Percentiles rank a stretch among this genome's conserved stretches.
phyloP scores from a whole-genome alignment of 345 rosid species.

The Hevea brasiliensis region DNA sequence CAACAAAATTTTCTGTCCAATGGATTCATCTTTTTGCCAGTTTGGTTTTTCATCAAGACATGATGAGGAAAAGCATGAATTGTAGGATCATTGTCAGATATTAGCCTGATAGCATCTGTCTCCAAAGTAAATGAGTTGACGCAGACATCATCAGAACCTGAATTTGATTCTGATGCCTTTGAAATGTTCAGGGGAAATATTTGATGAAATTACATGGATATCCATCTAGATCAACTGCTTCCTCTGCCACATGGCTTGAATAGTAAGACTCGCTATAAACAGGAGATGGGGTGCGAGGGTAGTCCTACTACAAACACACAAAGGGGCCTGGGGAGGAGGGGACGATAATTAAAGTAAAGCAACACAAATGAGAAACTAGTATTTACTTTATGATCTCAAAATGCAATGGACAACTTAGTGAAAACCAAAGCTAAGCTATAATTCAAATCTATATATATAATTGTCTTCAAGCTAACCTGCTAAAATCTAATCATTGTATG shows the following conservation, averaged over 20 bases:
- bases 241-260: constrained; percentile 60
- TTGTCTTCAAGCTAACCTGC: background rate
- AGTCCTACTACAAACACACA: constrained; percentile 53
- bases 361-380: background rate
- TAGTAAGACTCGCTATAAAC: constrained; percentile 73
- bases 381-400: background rate
- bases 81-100: constrained; percentile 46
- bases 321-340: constrained; percentile 19
- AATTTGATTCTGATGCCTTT: constrained; percentile 44
- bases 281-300: constrained; percentile 73
- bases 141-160: constrained; percentile 42
- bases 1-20: no score
- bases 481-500: background rate
- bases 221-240: constrained; percentile 47
- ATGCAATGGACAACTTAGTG: background rate
- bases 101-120: constrained; percentile 43
- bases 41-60: constrained; percentile 33
- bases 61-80: constrained; percentile 34
- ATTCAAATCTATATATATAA: background rate
- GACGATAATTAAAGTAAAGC: background rate
- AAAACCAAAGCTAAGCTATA: background rate
- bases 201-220: constrained; percentile 45
- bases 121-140: constrained; percentile 39
- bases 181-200: constrained; percentile 50
- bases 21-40: no score